phyloP scores from a whole-genome alignment of 2,329 filamentous ascomycete species.

The Colletotrichum cereale region DNA sequence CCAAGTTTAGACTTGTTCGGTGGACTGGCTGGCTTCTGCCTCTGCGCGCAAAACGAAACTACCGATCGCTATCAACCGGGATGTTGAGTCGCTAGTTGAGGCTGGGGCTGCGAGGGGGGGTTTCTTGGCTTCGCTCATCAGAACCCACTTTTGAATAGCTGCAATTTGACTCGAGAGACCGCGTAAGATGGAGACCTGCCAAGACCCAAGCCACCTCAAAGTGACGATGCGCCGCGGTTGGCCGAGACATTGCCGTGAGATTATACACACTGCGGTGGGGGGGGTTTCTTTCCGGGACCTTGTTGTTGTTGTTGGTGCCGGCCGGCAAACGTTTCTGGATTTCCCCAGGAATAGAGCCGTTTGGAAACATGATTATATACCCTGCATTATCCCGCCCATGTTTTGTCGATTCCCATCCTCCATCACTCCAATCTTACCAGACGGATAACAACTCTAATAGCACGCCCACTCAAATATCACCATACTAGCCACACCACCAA shows the following conservation, averaged over 20 bases:
- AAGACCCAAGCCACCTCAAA: slow-evolving; percentile 40
- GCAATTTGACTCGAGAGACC: slow-evolving; percentile 26
- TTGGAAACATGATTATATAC: slow-evolving; percentile 23
- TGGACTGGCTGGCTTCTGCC: slow-evolving; percentile 4
- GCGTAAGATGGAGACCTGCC: slow-evolving; percentile 23
- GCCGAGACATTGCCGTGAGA: slow-evolving; percentile 21
- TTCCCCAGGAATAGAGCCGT: neutral
- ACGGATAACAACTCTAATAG: neutral
- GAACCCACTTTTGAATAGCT: slow-evolving; percentile 33
- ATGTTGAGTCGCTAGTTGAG: slow-evolving; percentile 36
- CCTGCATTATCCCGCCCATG: slow-evolving; percentile 16
- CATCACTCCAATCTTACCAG: slow-evolving; percentile 1
- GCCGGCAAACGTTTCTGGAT: neutral
- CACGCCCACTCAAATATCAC: neutral
- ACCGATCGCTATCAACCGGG: slow-evolving; percentile 15
- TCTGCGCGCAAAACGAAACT: slow-evolving; percentile 11
- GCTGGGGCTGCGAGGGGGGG: slow-evolving; percentile 24
- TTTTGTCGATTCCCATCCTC: neutral
- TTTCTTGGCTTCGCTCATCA: slow-evolving; percentile 38
- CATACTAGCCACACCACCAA: neutral
- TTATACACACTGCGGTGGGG: neutral
- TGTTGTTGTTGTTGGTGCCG: neutral
- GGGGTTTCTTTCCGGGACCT: neutral
- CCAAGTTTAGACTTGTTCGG: slow-evolving; percentile 4
- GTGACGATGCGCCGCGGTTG: slow-evolving; percentile 33